These are phyloP conservation scores for Cucumis melo DNA, from an alignment of 306 rosid species.

Conservation along the genomic window DNA sequence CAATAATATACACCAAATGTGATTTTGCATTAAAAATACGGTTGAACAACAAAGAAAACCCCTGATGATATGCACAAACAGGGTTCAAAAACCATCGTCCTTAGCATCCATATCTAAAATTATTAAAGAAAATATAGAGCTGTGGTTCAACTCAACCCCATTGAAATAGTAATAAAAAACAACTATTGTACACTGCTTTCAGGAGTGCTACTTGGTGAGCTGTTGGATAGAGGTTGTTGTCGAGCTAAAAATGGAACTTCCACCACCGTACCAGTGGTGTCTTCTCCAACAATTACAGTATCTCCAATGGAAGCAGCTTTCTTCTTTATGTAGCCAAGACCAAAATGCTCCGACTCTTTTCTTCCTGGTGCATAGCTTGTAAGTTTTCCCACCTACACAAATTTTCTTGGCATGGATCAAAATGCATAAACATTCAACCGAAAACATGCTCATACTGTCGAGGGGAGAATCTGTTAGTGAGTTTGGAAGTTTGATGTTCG, in stretches of 20 bases:
- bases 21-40: neutral
- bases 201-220: neutral
- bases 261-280: conserved; percentile 42
- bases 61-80: neutral
- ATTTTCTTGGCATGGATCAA: neutral
- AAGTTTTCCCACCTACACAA: conserved; percentile 70
- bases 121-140: neutral
- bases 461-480: neutral
- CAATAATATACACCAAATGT: neutral
- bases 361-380: conserved; percentile 73
- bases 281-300: conserved; percentile 46
- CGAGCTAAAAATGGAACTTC: conserved; percentile 67
- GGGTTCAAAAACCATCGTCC: neutral
- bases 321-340: conserved; percentile 80
- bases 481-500: neutral
- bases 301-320: conserved; percentile 56
- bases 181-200: neutral
- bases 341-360: conserved; percentile 49
- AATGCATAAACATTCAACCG: neutral
- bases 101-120: neutral
- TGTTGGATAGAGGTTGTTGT: conserved; percentile 27
- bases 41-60: neutral
- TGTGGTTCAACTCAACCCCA: neutral
- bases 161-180: neutral
- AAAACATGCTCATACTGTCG: neutral